A percentile compares a stretch with the other conserved stretches of the same genome.
These are phyloP conservation scores for Petrea volubilis DNA, from an alignment of 257 asterid genomes.

Conservation along the genomic window DNA sequence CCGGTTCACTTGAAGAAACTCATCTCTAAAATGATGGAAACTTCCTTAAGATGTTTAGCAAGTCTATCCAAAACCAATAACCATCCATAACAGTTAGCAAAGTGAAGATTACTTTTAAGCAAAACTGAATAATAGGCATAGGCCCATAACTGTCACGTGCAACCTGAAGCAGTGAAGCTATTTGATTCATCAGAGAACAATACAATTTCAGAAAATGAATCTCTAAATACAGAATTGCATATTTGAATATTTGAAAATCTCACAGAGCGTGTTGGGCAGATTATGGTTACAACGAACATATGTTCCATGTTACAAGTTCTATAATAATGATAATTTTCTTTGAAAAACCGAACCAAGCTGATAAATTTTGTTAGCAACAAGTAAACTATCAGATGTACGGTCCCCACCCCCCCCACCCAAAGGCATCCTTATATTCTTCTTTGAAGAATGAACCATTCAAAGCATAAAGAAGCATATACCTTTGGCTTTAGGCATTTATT, in stretches of 20 bases:
- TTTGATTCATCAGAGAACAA: not conserved
- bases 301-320: not conserved
- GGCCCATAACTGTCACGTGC: not conserved
- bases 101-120: not conserved
- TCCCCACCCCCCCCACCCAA: conserved; percentile 1
- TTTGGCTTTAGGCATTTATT: conserved; percentile 62
- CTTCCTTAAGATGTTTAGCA: not conserved
- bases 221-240: not conserved
- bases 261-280: no score
- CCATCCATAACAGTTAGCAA: not conserved
- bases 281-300: no score
- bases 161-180: not conserved
- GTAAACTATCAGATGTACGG: no score
- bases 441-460: not conserved
- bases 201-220: not conserved
- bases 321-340: not conserved
- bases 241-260: no score
- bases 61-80: not conserved
- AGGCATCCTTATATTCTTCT: not conserved
- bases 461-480: conserved; percentile 39
- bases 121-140: not conserved
- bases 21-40: not conserved
- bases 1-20: no score
- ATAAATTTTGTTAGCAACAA: no score
- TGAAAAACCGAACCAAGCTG: not conserved